Percentiles rank a stretch among this genome's conserved stretches.
These are phyloP conservation scores for Hericium rajendrae DNA, from an alignment of 768 basidiomycete species.

Conservation along the genomic window DNA sequence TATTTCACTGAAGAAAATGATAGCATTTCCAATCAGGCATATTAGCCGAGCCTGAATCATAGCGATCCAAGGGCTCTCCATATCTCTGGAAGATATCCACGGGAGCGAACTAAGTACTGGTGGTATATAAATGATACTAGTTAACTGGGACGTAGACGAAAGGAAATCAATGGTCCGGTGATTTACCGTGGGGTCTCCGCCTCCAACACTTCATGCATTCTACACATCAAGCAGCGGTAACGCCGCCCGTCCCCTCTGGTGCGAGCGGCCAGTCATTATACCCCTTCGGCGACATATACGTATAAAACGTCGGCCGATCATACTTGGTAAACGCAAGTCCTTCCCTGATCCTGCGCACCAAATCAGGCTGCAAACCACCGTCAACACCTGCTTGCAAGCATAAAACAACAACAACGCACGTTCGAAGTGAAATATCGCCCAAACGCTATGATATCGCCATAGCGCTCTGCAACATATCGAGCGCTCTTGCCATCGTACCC, in stretches of 20 bases:
- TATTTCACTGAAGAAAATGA: no score
- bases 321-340: background rate
- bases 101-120: no score
- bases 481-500: conserved; percentile 15
- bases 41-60: no score
- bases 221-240: no score
- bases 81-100: no score
- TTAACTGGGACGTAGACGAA: no score
- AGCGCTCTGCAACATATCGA: conserved; percentile 9
- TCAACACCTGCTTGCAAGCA: background rate
- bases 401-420: conserved; percentile 13
- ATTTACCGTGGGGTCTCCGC: no score
- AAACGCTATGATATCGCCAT: conserved; percentile 17
- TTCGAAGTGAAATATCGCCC: conserved; percentile 19
- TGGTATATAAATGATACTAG: no score
- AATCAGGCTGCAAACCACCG: conserved; percentile 3
- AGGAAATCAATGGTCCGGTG: no score
- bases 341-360: conserved; percentile 7
- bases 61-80: no score
- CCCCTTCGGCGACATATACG: background rate
- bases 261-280: conserved; percentile 8
- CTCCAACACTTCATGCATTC: no score
- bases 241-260: background rate
- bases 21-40: no score
- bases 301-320: conserved; percentile 3